A percentile compares a stretch with the other conserved stretches of the same genome.
Evolutionary conservation across 2,329 filamentous ascomycete genomes (phyloP).

Genomic region (Myriosclerotinia scirpicola): DNA sequence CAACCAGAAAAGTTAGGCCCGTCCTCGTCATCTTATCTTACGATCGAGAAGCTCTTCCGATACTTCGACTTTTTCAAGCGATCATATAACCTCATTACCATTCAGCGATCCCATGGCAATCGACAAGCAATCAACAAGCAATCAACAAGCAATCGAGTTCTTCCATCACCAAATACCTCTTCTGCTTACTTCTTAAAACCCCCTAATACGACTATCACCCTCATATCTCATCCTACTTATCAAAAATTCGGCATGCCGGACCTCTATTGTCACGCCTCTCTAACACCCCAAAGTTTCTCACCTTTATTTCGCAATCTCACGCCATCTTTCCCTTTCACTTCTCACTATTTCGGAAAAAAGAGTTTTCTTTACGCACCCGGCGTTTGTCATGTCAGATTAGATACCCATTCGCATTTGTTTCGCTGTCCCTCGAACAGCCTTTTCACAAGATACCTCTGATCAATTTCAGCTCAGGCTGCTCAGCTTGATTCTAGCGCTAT

Average conservation of each 20-base stretch:
- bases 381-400: neutral
- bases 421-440: neutral
- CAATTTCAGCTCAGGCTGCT: neutral
- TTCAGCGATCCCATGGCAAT: neutral
- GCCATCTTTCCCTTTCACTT: neutral
- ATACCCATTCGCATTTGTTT: slow-evolving; percentile 2
- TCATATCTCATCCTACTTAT: neutral
- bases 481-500: neutral
- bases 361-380: neutral
- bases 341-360: neutral
- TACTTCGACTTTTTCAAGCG: neutral
- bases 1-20: neutral
- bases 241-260: too few species aligned
- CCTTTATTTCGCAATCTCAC: neutral
- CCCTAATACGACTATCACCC: neutral
- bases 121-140: neutral
- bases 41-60: neutral
- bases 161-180: neutral
- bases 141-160: neutral
- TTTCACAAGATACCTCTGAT: neutral
- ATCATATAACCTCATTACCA: neutral
- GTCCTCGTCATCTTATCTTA: neutral
- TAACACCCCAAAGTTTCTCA: neutral
- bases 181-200: too few species aligned
- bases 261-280: neutral